Evolutionary conservation across 495 filamentous ascomycete genomes (phyloP).

Genomic region (Antarctomyces pellizariae): DNA sequence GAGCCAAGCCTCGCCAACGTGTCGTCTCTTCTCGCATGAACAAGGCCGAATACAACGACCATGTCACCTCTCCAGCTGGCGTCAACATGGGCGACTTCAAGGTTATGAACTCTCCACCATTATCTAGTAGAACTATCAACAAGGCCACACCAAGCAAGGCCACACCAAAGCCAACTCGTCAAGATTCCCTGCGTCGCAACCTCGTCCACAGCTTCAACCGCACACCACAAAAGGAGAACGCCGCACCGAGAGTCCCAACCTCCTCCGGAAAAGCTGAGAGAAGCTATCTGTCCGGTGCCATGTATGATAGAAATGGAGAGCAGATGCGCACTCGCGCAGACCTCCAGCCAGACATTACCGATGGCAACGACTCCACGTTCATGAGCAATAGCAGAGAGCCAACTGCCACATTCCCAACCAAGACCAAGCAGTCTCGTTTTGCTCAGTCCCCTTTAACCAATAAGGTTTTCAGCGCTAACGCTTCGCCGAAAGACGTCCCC

Average conservation of each 20-base stretch:
- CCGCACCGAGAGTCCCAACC: constrained; percentile 5
- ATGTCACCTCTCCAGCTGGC: constrained; percentile 4
- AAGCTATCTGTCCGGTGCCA: constrained; percentile 8
- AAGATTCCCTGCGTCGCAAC: constrained; percentile 4
- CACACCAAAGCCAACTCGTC: background rate
- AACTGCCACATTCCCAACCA: constrained; percentile 11
- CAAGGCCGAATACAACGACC: constrained; percentile 5
- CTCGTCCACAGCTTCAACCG: background rate
- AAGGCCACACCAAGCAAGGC: background rate
- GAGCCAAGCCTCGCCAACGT: constrained; percentile 1
- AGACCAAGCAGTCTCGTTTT: constrained; percentile 6
- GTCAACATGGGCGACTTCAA: constrained; percentile 3
- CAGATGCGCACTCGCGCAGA: constrained; percentile 11
- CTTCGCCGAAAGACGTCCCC: background rate
- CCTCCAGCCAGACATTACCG: constrained; percentile 14
- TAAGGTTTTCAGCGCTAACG: constrained; percentile 1
- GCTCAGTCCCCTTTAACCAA: constrained; percentile 1
- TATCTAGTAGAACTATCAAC: too few species aligned
- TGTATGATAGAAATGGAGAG: constrained; percentile 5
- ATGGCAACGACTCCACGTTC: constrained; percentile 14
- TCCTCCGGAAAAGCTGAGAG: too few species aligned
- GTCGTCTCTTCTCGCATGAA: too few species aligned
- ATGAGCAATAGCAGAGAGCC: constrained; percentile 12
- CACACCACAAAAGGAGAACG: constrained; percentile 5
- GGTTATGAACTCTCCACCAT: background rate